A percentile compares a stretch with the other conserved stretches of the same genome.
Evolutionary conservation across 2,329 filamentous ascomycete genomes (phyloP).

Genomic region (Chaetothyriales sp.): DNA sequence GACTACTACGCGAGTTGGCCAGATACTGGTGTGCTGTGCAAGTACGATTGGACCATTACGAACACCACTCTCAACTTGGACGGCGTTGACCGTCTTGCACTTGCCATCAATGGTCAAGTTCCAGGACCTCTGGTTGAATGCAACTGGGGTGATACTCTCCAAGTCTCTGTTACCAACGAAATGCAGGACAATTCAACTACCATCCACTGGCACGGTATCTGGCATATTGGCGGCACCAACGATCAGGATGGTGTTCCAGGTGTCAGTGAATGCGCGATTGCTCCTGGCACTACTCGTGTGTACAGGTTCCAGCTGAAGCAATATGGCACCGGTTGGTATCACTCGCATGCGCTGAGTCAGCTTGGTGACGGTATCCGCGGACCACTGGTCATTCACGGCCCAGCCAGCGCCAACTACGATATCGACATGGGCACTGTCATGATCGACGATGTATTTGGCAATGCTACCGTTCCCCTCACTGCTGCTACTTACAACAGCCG

Average conservation of each 20-base stretch:
- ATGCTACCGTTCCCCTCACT: slow-evolving; percentile 19
- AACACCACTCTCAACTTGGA: slow-evolving; percentile 14
- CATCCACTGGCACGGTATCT: slow-evolving; percentile 52
- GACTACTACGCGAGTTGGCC: slow-evolving; percentile 9
- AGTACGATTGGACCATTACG: slow-evolving; percentile 12
- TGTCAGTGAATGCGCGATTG: slow-evolving; percentile 38
- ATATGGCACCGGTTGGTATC: slow-evolving; percentile 35
- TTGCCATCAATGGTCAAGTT: slow-evolving; percentile 54
- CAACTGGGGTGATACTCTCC: slow-evolving; percentile 47
- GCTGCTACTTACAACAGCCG: slow-evolving; percentile 7
- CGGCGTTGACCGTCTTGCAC: slow-evolving; percentile 34
- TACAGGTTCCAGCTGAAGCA: slow-evolving; percentile 46
- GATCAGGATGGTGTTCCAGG: slow-evolving; percentile 45
- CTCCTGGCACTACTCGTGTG: slow-evolving; percentile 39
- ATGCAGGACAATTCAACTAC: slow-evolving; percentile 43
- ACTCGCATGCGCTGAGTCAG: slow-evolving; percentile 41
- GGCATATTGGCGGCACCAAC: slow-evolving; percentile 39
- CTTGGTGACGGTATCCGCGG: slow-evolving; percentile 17
- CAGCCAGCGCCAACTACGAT: slow-evolving; percentile 17
- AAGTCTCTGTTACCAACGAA: slow-evolving; percentile 42
- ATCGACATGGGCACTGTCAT: slow-evolving; percentile 15
- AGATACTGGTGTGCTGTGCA: slow-evolving; percentile 9
- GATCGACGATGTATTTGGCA: slow-evolving; percentile 14
- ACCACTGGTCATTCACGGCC: slow-evolving; percentile 17
- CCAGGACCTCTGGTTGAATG: slow-evolving; percentile 55